Base-by-base conservation (phyloP, 2,329 filamentous ascomycete species). In the Beauveria asiatica region DNA sequence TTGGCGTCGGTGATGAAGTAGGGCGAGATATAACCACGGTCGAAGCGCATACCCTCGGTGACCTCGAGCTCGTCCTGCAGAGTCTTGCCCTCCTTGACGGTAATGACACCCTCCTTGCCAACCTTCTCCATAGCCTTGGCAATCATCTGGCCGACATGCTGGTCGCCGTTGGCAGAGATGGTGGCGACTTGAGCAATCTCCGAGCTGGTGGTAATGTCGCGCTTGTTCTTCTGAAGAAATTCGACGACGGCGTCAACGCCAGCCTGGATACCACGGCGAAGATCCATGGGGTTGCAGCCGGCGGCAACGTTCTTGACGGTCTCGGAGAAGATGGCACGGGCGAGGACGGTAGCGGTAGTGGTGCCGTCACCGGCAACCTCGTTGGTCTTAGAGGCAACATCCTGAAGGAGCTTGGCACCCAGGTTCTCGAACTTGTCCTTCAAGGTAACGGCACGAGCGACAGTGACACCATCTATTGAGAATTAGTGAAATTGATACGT, bases 1-100 rank as follows among this genome's bases (percentile, higher is more conserved):
- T 99, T 99, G 84, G 92, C 81, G 73, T 99, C 94, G 81, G 94
- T 99, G 82, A 99, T 99, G 84, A 99, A 99, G 87, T 99, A 99
- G 69, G 94, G 92, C 27, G 94, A 99, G 74, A 96, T 93, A 78
- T 89, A 99, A 65, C 94, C 94, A 73, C 94, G 93, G 85, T 99
- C 94, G 80, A 99, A 99, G 77, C 94, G 92, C 94, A 99, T 99
- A 75, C 94, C 94, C 87, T 99, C 94, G 62, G 94, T 99, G 64
- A 99, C 87, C 81, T 99, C 94, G 60, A 99, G 88, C 85, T 99
- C 94, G 69, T 99, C 94, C 70, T 90, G 86, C 73, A 96, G 88
- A 63, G 94, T 97, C 89, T 97, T 99, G 75, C 94, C 94, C 84
- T 99, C 94, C 88, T 99, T 99, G 73, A 97, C 93, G 62, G 94